phyloP scores from a whole-genome alignment of 345 rosid species.

The Hibiscus tridactylites region DNA sequence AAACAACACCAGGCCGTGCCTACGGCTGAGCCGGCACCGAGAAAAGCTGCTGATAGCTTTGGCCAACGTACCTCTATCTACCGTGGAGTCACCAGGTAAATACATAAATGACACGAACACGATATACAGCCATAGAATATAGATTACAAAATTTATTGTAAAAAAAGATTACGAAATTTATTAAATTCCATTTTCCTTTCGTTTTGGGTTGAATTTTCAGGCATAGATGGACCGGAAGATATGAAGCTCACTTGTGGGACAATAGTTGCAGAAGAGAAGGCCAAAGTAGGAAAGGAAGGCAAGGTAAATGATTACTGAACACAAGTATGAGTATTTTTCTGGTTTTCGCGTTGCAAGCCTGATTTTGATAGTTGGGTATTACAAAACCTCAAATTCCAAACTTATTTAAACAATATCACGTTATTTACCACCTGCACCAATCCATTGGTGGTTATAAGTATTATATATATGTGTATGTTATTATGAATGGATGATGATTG shows the following conservation, averaged over 20 bases:
- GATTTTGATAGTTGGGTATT: too few species aligned
- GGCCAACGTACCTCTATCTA: conserved; percentile 92
- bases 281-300: conserved; percentile 5
- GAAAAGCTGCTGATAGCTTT: conserved; percentile 53
- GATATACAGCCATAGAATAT: not conserved
- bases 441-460: too few species aligned
- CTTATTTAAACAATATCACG: too few species aligned
- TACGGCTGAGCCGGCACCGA: conserved; percentile 31
- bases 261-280: conserved; percentile 3
- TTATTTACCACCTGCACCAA: too few species aligned
- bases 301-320: not conserved
- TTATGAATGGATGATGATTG: conserved; percentile 15
- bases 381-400: too few species aligned
- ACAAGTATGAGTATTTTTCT: not conserved
- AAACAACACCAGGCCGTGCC: conserved; percentile 17
- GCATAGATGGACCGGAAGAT: conserved; percentile 9
- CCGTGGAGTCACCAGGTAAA: conserved; percentile 82
- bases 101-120: not conserved
- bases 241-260: conserved; percentile 8
- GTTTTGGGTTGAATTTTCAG: not conserved
- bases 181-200: not conserved
- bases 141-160: not conserved
- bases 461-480: not conserved
- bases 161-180: not conserved
- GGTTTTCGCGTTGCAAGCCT: too few species aligned